Base-by-base conservation (phyloP, 306 rosid genomes). In the Cicer chorassanicum region DNA sequence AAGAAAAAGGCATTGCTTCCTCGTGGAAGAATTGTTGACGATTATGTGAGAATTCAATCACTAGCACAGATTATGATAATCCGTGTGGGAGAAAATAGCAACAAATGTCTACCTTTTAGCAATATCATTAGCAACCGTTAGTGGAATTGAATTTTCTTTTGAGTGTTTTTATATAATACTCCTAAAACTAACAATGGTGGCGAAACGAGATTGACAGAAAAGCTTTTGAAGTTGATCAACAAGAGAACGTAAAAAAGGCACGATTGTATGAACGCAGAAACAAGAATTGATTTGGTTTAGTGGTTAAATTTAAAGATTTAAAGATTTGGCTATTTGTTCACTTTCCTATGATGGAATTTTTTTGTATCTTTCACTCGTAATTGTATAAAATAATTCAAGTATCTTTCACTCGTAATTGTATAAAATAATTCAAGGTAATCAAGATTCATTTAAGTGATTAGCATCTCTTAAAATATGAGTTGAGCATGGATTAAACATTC, bases 1-100 rank as follows among this genome's bases (percentile, higher is more conserved):
- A 68, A 70, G 74, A 34, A 18, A 18, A 80, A 66, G 50, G 42
- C 9, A 10, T 41, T 51, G 21, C 41, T 53, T 70, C 62, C 49
- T 13, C 8, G 9, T 13, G 44, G 44, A 40, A 34, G n/a, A 51
- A 19, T 18, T 64, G 16, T 34, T 12, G 19, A 63, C 18, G 16
- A 24, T 48, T 49, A 49, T 42, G 9, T 2, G 9, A 6, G 45
- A 42, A 42, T 42, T 42, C 45, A 1, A 9, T 42, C 45, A 42
- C 1, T 6, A 42, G 8, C 8, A 42, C 51, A 46, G 69, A 8
- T 42, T 5, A 65, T 65, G 50, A 9, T 65, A 42, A 42, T 9
- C 14, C 14, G 10, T 15, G 5, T 1, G 70, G 36, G 41, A 8
- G 34, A 42, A 42, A 65, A 63, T n/a, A 29, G 36, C 36, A 4